A percentile compares a stretch with the other conserved stretches of the same genome.
These are phyloP conservation scores for Colletotrichum euphorbiae DNA, from an alignment of 2,329 filamentous ascomycete species.

Conservation along the genomic window DNA sequence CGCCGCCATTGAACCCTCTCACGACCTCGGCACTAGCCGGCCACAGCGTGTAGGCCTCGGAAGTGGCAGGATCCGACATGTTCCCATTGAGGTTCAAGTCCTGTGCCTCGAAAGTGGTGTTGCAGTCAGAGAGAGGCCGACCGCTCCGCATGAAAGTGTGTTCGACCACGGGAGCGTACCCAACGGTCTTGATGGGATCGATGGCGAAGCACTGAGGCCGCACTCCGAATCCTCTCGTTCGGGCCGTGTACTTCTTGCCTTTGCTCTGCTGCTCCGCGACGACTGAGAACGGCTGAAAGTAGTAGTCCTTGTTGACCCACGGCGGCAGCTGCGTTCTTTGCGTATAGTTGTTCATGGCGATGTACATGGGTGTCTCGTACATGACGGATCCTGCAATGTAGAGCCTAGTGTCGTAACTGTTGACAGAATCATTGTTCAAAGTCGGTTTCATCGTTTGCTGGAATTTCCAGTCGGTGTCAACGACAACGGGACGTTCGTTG, in stretches of 20 bases:
- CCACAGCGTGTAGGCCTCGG: no score
- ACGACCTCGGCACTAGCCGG: constrained; percentile 3
- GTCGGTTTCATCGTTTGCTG: constrained; percentile 29
- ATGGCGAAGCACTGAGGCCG: constrained; percentile 3
- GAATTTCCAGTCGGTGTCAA: constrained; percentile 33
- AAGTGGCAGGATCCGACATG: neutral
- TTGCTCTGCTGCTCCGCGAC: neutral
- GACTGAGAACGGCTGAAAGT: constrained; percentile 59
- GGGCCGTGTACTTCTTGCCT: constrained; percentile 32
- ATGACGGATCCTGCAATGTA: neutral
- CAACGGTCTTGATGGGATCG: neutral
- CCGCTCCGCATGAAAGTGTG: constrained; percentile 4
- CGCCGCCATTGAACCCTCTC: neutral
- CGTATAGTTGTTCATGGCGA: constrained; percentile 58
- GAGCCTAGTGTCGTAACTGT: neutral
- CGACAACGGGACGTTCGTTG: constrained; percentile 47
- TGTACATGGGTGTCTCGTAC: constrained; percentile 48
- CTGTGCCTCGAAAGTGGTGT: neutral
- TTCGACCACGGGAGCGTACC: neutral
- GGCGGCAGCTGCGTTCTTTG: constrained; percentile 56
- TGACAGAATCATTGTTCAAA: constrained; percentile 43
- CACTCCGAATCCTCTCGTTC: constrained; percentile 47
- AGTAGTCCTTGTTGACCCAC: constrained; percentile 59
- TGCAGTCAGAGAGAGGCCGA: neutral
- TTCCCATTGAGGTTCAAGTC: neutral